Base-by-base conservation (phyloP, 129 eudicot genomes). In the Lonicera japonica region DNA sequence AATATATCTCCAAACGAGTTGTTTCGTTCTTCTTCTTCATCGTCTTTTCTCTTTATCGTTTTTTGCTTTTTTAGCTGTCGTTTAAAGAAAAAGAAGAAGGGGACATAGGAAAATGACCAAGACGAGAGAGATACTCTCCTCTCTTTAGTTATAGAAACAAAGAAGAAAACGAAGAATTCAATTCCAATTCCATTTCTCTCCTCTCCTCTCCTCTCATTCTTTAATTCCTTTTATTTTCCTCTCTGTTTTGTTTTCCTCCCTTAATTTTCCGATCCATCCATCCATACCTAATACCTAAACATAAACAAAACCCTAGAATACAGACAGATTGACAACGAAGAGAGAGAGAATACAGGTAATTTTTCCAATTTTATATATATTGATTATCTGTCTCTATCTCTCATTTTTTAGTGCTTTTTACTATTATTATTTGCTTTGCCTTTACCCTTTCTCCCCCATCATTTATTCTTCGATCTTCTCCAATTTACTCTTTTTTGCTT, bases 291-390 rank as follows among this genome's bases (percentile, higher is more conserved):
- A 59, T 29, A 16, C 9, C 20, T 51, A 36, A 59, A 13, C 52
- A 39, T 60, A 55, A 75, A 62, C 69, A 63, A 70, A 70, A 46
- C 72, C 76, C 76, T 70, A 76, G 60, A n/a, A 2, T 29, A 29
- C 36, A 29, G 36, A 29, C 6, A 1, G 36, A 29, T 6, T 2
- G 50, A 43, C 13, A 43, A 43, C 16, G 16, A 43, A 60, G 64
- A 60, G 56, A 40, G 61, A 13, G 39, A 25, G 40, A 18, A 66
- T 14, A 43, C 50, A 43, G 50, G 50, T 43, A 43, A 43, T 43
- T 3, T 3, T 50, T 50, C 16, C 54, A 13, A 50, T 50, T 50
- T 13, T 14, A 8, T n/a, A 11, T 50, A 5, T 14, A n/a, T 50
- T 17, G 63, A 66, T 59, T 67, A 14, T 65, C 60, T 25, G 43